Evolutionary conservation across 306 rosid species (phyloP).

Genomic region (Ormosia emarginata): DNA sequence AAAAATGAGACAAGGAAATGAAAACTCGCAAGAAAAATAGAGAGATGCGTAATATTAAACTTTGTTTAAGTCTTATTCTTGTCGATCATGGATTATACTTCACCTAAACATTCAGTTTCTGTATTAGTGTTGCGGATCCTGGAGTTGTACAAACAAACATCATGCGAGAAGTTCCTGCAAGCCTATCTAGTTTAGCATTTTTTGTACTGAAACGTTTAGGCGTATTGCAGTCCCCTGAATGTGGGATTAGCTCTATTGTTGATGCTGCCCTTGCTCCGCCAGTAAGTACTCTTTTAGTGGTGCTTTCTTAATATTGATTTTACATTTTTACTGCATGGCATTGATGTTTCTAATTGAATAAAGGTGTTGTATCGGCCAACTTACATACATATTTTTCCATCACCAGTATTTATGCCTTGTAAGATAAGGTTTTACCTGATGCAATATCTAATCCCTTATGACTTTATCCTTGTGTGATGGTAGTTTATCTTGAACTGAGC

Average conservation of each 20-base stretch:
- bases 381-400: background rate
- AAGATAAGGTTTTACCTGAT: background rate
- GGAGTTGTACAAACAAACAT: slow-evolving; percentile 74
- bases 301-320: slow-evolving; percentile 4
- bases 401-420: background rate
- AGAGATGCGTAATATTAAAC: background rate
- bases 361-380: background rate
- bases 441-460: background rate
- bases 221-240: slow-evolving; percentile 62
- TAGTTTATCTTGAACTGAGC: slow-evolving; percentile 14
- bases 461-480: background rate
- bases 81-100: slow-evolving; percentile 8
- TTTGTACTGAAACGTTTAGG: slow-evolving; percentile 40
- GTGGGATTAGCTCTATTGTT: slow-evolving; percentile 51
- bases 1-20: background rate
- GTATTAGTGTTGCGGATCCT: slow-evolving; percentile 72
- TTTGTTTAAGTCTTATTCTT: background rate
- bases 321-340: background rate
- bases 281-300: slow-evolving; percentile 41
- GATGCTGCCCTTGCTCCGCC: slow-evolving; percentile 82
- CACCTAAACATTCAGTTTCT: slow-evolving; percentile 14
- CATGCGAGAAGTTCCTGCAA: slow-evolving; percentile 73
- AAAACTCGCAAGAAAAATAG: background rate
- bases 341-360: slow-evolving; percentile 1
- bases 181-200: slow-evolving; percentile 46